Evolutionary conservation across 2,329 filamentous ascomycete genomes (phyloP), one percentile per base, ranked within the genome.

Genomic region (Malbranchea cinnamomea): DNA sequence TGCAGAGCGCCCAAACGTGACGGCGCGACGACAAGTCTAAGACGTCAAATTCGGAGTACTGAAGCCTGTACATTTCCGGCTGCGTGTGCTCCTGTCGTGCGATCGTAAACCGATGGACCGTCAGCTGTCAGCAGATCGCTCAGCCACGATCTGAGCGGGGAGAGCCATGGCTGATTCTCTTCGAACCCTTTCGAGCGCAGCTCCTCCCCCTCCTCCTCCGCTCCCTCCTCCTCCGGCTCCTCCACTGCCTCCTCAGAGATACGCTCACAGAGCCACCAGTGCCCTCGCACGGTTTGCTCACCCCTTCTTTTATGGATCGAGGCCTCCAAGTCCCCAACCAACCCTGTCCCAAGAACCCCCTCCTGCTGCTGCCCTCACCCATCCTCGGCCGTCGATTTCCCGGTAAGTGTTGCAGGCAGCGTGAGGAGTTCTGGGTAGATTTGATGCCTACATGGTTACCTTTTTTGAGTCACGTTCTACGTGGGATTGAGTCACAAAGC

Each of bases 241-340:
- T 41, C 50, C 50, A 30, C 42, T 52, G 23, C 51, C 50, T 23
- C 47, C 52, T 31, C 50, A 52, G 39, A 48, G 49, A 38, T 60
- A 62, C 44, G 52, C 56, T 17, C 50, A 54, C 37, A 54, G 57
- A 34, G 59, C 59, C 24, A 58, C 58, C 37, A 60, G 50, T 44
- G 58, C 59, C 33, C 42, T 62, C 29, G 63, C 65, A 40, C 59
- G 65, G 41, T 61, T 70, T 39, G 62, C 63, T 28, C 65, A 68
- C 45, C 62, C 64, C 12, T 65, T 68, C 46, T 59, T 63, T 33
- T 65, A 64, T 33, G 63, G 57, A 41, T 66, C 64, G 37, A 56
- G 65, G 26, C 64, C 65, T 19, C 58, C 66, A 24, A 69, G 63
- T 46, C 60, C 62, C 35, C 61, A 65, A 43, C 53, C 56, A 30